phyloP scores from a whole-genome alignment of 805 yeast genomes.

The Saccharomycopsis olivae region DNA sequence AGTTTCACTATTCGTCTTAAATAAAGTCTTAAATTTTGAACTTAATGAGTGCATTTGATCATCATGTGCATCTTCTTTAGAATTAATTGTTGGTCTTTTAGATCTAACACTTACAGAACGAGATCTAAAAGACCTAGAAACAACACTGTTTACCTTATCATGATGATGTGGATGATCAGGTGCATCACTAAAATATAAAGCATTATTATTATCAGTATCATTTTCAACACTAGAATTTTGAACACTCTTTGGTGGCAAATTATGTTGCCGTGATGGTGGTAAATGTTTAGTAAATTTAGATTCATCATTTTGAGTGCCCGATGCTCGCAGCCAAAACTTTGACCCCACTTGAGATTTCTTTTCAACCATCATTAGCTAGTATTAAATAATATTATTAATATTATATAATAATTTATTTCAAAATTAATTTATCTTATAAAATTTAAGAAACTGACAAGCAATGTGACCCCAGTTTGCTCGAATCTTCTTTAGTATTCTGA shows the following conservation, averaged over 20 bases:
- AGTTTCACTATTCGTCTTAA: background rate
- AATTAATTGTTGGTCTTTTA: background rate
- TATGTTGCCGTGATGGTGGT: background rate
- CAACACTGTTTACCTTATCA: background rate
- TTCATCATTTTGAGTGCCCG: background rate
- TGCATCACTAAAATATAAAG: constrained; percentile 1
- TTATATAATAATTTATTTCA: too few species aligned
- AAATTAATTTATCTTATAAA: too few species aligned
- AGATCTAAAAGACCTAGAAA: background rate
- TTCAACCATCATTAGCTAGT: too few species aligned
- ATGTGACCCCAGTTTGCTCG: too few species aligned
- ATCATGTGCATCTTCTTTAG: background rate
- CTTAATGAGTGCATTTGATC: constrained; percentile 4
- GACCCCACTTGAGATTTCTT: background rate
- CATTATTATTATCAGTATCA: background rate
- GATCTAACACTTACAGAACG: background rate
- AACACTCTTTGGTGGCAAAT: background rate
- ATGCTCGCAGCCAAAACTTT: background rate
- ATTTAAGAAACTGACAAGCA: too few species aligned
- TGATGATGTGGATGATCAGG: background rate
- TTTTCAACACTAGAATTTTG: background rate
- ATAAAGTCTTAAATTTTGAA: constrained; percentile 10
- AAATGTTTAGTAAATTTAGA: background rate
- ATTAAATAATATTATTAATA: too few species aligned
- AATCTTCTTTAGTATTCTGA: too few species aligned